Percentiles rank a stretch among this genome's conserved stretches.
Conservation (phyloP, 352 stramenopile genomes). For the Hyaloperonospora arabidopsidis region DNA sequence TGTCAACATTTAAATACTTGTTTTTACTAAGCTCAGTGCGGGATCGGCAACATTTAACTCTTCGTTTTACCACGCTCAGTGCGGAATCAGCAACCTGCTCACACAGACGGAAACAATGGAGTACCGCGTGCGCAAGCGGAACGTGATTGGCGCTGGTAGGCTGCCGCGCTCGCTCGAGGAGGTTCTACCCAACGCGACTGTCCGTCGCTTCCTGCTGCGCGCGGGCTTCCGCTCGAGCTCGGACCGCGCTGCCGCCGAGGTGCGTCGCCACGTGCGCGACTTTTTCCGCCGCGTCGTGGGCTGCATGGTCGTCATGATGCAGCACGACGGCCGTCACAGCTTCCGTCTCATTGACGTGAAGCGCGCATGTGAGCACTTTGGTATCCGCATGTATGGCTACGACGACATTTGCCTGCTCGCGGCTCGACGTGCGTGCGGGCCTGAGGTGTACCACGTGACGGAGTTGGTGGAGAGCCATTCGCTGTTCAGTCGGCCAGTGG, state of each 20-base stretch:
- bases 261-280: slow-evolving; percentile 38
- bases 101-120: slow-evolving; percentile 17
- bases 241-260: slow-evolving; percentile 24
- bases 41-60: too few relatives aligned
- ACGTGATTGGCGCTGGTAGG: slow-evolving; percentile 16
- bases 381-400: slow-evolving; percentile 73
- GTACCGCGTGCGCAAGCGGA: slow-evolving; percentile 53
- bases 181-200: slow-evolving; percentile 33
- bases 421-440: slow-evolving; percentile 14
- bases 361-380: slow-evolving; percentile 48
- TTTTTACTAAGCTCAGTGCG: slow-evolving; percentile 13
- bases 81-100: slow-evolving; percentile 18
- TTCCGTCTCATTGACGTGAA: slow-evolving; percentile 64
- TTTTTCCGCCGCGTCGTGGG: slow-evolving; percentile 54
- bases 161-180: slow-evolving; percentile 22
- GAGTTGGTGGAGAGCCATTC: slow-evolving; percentile 60
- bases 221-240: slow-evolving; percentile 58
- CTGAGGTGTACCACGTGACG: slow-evolving; percentile 51
- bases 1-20: slow-evolving; percentile 15
- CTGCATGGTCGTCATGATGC: slow-evolving; percentile 42
- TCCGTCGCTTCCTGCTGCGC: slow-evolving; percentile 67
- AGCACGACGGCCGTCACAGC: slow-evolving; percentile 33
- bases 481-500: slow-evolving; percentile 20
- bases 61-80: slow-evolving; percentile 17
- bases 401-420: slow-evolving; percentile 60